A percentile compares a stretch with the other conserved stretches of the same genome.
Conservation (phyloP, 179 eudicot genomes). For the Spinacia oleracea region DNA sequence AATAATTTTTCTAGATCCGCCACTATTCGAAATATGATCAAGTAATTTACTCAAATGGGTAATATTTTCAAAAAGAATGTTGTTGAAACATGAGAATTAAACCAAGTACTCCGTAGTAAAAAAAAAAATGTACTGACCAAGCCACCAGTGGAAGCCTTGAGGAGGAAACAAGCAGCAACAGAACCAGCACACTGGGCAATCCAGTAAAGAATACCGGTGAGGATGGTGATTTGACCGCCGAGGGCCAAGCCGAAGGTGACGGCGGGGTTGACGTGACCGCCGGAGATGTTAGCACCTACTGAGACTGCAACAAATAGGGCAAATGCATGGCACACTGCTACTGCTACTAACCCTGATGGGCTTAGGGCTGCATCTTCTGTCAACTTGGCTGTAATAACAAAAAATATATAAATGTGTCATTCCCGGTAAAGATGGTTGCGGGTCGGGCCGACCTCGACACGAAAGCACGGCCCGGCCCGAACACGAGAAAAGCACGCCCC, state of each 20-base stretch:
- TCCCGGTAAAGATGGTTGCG: too few species aligned
- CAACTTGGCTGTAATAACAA: constrained; percentile 52
- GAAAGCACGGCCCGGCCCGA: too few species aligned
- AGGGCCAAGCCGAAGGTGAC: constrained; percentile 83
- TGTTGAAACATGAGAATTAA: neutral
- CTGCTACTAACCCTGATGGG: constrained; percentile 69
- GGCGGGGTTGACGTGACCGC: constrained; percentile 85
- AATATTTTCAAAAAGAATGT: too few species aligned
- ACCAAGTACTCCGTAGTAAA: neutral
- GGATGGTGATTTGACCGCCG: constrained; percentile 86
- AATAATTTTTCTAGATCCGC: too few species aligned
- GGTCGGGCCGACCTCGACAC: too few species aligned
- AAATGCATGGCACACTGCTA: constrained; percentile 70
- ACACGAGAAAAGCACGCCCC: too few species aligned
- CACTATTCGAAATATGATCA: too few species aligned
- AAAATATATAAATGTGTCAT: neutral
- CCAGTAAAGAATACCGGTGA: constrained; percentile 73
- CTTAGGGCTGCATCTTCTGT: constrained; percentile 63
- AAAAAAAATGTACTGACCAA: constrained; percentile 34
- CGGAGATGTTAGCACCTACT: constrained; percentile 77
- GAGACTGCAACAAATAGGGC: constrained; percentile 78
- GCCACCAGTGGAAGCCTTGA: constrained; percentile 63
- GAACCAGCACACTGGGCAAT: constrained; percentile 76
- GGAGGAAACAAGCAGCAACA: constrained; percentile 61
- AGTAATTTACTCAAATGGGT: too few species aligned